Evolutionary conservation across 495 filamentous ascomycete genomes (phyloP).

Genomic region (Lepidopterella palustris): DNA sequence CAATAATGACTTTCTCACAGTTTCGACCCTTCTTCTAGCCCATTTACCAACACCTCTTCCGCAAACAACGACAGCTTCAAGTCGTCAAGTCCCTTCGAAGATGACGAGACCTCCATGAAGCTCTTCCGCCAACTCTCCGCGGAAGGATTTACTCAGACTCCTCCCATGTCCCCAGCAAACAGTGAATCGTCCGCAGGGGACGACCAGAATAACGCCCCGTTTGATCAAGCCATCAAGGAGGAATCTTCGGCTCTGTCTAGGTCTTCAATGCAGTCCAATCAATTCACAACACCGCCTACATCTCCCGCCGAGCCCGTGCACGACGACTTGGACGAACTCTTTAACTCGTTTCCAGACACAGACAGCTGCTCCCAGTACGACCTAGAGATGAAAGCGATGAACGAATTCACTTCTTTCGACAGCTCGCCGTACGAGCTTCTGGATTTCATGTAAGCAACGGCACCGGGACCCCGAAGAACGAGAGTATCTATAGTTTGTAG

Average conservation of each 20-base stretch:
- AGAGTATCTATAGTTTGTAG: not conserved
- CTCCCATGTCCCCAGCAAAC: constrained; percentile 26
- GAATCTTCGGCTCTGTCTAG: constrained; percentile 17
- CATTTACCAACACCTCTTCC: constrained; percentile 3
- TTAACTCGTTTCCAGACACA: constrained; percentile 11
- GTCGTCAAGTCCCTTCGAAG: constrained; percentile 12
- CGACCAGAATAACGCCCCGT: not conserved
- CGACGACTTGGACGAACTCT: constrained; percentile 20
- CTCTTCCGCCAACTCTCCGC: constrained; percentile 21
- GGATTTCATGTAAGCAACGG: constrained; percentile 14
- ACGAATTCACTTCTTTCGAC: constrained; percentile 23
- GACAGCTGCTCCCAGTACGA: constrained; percentile 22
- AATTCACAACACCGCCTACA: constrained; percentile 25
- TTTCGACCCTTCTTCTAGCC: constrained; percentile 17
- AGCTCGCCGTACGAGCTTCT: constrained; percentile 15
- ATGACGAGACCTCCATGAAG: constrained; percentile 17
- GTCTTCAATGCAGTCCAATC: constrained; percentile 26
- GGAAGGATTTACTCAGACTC: constrained; percentile 18
- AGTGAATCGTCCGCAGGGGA: constrained; percentile 1
- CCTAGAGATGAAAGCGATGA: constrained; percentile 27
- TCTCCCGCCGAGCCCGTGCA: constrained; percentile 16
- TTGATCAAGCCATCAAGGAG: not conserved
- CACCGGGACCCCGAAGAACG: not conserved
- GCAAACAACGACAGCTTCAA: constrained; percentile 15
- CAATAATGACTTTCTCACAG: constrained; percentile 10